These are phyloP conservation scores for Ascochyta rabiei DNA, from an alignment of 2,329 filamentous ascomycete species.

Conservation along the genomic window DNA sequence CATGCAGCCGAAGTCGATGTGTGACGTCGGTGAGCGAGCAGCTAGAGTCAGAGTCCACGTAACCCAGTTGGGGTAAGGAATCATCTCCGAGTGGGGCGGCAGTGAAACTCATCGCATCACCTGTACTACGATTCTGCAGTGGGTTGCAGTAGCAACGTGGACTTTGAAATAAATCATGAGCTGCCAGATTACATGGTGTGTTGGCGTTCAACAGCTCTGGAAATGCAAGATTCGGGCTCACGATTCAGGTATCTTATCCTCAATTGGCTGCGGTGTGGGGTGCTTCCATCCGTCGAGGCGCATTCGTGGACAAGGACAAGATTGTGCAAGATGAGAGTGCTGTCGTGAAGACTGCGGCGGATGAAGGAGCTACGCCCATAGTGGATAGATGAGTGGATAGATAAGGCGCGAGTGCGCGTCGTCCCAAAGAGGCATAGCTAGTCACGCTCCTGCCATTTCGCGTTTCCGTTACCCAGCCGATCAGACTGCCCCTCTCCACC, in stretches of 20 bases:
- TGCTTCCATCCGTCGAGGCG: neutral
- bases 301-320: neutral
- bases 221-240: neutral
- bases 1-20: neutral
- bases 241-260: neutral
- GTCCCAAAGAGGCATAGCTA: neutral
- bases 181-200: neutral
- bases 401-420: neutral
- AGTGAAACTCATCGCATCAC: neutral
- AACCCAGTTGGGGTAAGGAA: neutral
- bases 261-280: neutral
- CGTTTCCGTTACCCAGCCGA: constrained; percentile 15
- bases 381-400: constrained; percentile 1
- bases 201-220: neutral
- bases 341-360: neutral
- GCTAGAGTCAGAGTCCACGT: neutral
- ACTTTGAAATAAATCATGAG: neutral
- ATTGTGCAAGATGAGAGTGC: neutral
- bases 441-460: constrained; percentile 11
- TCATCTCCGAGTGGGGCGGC: neutral
- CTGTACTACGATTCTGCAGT: neutral
- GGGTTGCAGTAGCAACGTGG: neutral
- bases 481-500: constrained; percentile 12
- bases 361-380: constrained; percentile 8
- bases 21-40: constrained; percentile 1